phyloP scores from a whole-genome alignment of 371 early-diverging fungal genomes.

The Entomophthora muscae region DNA sequence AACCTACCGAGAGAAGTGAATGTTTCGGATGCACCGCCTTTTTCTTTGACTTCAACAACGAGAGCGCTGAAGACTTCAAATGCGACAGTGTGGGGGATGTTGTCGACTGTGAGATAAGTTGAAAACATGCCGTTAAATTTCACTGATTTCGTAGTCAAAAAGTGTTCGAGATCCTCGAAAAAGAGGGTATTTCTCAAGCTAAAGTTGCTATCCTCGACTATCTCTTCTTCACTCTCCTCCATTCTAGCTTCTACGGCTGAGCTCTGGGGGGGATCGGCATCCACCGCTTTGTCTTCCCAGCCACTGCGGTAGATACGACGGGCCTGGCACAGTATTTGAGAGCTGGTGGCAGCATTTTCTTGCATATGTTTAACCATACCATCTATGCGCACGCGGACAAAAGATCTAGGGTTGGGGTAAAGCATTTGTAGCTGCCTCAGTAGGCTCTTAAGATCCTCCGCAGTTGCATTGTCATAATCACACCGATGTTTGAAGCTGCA shows the following conservation, averaged over 20 bases:
- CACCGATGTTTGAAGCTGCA: not conserved
- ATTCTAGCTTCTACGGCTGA: too few species aligned
- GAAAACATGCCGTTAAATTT: too few species aligned
- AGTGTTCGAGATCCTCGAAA: not conserved
- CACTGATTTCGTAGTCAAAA: too few species aligned
- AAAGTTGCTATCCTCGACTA: not conserved
- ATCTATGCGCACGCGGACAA: not conserved
- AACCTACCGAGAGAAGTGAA: not conserved
- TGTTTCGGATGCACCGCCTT: not conserved
- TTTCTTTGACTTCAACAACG: not conserved
- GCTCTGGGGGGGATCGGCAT: too few species aligned
- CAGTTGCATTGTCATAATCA: not conserved
- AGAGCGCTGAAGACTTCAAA: not conserved
- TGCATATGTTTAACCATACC: not conserved
- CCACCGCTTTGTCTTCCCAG: not conserved
- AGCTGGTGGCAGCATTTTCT: not conserved
- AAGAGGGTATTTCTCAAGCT: not conserved
- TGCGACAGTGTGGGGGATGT: too few species aligned
- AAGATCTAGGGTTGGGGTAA: not conserved
- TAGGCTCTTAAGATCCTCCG: not conserved
- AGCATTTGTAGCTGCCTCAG: not conserved
- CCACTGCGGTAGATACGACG: not conserved
- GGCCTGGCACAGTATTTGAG: not conserved
- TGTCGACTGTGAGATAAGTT: too few species aligned
- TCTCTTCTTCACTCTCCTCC: not conserved